Percentiles rank a stretch among this genome's conserved stretches.
Conservation (phyloP, 805 yeast species). For the Komagataella ulmi region DNA sequence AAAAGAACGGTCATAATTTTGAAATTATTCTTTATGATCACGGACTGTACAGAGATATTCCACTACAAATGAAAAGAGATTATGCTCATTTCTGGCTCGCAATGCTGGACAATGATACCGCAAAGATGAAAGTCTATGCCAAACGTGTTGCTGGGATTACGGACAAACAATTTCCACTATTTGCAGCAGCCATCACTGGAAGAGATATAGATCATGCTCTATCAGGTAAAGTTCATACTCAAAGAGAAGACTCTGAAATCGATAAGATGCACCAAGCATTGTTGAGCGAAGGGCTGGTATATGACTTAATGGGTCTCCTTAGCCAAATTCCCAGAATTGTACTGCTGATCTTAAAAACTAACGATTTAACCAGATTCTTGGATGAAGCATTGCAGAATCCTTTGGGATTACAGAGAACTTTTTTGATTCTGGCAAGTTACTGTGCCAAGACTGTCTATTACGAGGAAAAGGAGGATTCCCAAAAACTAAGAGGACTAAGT, state of each 20-base stretch:
- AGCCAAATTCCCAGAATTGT: conserved; percentile 78
- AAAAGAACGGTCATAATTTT: conserved; percentile 45
- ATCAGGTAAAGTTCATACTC: conserved; percentile 41
- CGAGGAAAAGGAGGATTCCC: conserved; percentile 27
- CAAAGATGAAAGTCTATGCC: conserved; percentile 61
- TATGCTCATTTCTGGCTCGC: conserved; percentile 93
- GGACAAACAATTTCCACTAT: conserved; percentile 68
- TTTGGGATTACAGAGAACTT: conserved; percentile 77
- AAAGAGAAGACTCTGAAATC: conserved; percentile 51
- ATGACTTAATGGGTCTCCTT: conserved; percentile 67
- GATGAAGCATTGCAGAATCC: conserved; percentile 79
- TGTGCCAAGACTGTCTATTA: conserved; percentile 71
- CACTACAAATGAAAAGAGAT: conserved; percentile 60
- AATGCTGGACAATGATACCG: conserved; percentile 55
- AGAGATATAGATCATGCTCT: conserved; percentile 72
- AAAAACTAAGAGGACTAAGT: conserved; percentile 7
- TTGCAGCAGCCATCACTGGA: conserved; percentile 93
- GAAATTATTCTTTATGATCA: conserved; percentile 91
- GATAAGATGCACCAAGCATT: conserved; percentile 52
- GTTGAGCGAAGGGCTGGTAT: conserved; percentile 47
- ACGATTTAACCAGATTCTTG: conserved; percentile 79
- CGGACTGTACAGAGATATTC: conserved; percentile 81
- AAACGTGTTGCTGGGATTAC: conserved; percentile 63
- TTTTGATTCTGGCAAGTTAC: conserved; percentile 78
- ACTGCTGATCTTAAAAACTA: conserved; percentile 77